phyloP scores from a whole-genome alignment of 1,139 yeast species.

The Pneumocystis oryctolagi region DNA sequence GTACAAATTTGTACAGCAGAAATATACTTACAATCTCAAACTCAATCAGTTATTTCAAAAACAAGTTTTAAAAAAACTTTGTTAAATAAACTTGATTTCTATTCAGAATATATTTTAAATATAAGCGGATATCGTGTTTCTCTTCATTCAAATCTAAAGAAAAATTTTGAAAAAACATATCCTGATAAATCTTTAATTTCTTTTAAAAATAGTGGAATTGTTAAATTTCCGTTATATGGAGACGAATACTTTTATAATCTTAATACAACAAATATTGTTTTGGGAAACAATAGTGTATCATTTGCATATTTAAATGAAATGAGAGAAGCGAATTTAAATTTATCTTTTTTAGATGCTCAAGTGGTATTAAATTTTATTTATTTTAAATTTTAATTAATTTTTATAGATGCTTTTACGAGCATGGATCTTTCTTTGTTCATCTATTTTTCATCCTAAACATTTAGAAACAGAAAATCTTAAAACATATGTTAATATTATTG shows the following conservation, averaged over 20 bases:
- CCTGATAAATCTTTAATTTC: neutral
- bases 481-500: neutral
- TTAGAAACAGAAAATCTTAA: neutral
- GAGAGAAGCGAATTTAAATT: conserved; percentile 44
- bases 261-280: conserved; percentile 45
- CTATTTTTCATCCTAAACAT: neutral
- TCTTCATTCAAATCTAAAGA: neutral
- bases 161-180: neutral
- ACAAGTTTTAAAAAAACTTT: neutral
- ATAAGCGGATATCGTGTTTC: neutral
- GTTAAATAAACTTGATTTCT: neutral
- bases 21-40: neutral
- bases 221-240: conserved; percentile 29
- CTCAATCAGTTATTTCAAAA: neutral
- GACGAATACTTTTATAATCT: conserved; percentile 44
- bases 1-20: neutral
- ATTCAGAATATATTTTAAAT: neutral
- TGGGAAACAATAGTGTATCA: conserved; percentile 40
- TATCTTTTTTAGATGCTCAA: conserved; percentile 55
- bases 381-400: neutral
- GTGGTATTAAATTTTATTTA: neutral
- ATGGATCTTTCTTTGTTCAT: neutral
- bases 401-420: neutral
- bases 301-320: conserved; percentile 38
- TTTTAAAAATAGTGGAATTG: neutral